These are phyloP conservation scores for Plantago lanceolata DNA, from an alignment of 305 asterid species.

Conservation along the genomic window DNA sequence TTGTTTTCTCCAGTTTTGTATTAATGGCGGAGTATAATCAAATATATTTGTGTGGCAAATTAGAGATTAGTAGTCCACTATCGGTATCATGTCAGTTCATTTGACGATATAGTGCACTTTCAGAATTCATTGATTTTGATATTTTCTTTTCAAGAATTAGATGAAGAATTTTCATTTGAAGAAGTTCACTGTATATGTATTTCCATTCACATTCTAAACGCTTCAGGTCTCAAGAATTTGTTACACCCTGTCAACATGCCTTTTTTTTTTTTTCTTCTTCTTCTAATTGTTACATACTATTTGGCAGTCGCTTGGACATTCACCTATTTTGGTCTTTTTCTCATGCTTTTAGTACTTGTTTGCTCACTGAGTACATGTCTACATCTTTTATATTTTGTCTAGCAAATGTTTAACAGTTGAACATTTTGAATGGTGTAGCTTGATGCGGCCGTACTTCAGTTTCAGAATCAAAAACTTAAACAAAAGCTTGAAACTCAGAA, in stretches of 20 bases:
- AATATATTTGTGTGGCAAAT: neutral
- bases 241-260: neutral
- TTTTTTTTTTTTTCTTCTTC: neutral
- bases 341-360: conserved; percentile 15
- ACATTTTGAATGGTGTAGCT: conserved; percentile 49
- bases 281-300: neutral
- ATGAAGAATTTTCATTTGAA: neutral
- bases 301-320: conserved; percentile 11
- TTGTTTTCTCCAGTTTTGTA: neutral
- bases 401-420: conserved; percentile 15
- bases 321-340: conserved; percentile 8
- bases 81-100: neutral
- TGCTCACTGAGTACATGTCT: conserved; percentile 14
- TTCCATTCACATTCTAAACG: neutral
- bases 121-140: neutral
- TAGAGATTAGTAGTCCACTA: neutral
- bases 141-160: neutral
- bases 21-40: neutral
- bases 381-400: conserved; percentile 21
- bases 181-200: neutral
- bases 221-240: neutral
- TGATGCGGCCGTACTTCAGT: conserved; percentile 80
- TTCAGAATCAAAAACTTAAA: conserved; percentile 86
- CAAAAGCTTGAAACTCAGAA: conserved; percentile 93
- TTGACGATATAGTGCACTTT: neutral